A percentile compares a stretch with the other conserved stretches of the same genome.
phyloP scores from a whole-genome alignment of 345 rosid species.

The Aquilaria malaccensis region DNA sequence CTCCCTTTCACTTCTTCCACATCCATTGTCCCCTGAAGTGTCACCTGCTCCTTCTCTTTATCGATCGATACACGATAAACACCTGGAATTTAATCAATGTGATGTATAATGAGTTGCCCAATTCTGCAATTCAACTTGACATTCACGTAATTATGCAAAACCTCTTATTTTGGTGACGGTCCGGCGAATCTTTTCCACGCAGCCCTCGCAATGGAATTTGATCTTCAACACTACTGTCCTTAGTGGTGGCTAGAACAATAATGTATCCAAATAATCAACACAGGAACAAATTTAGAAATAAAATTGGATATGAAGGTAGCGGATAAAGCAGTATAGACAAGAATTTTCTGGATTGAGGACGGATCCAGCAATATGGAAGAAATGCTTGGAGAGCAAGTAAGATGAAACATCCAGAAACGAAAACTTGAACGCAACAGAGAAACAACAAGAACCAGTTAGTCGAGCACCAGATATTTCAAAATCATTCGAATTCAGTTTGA shows the following conservation, averaged over 20 bases:
- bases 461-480: background rate
- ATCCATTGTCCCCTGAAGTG: conserved; percentile 43
- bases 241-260: conserved; percentile 23
- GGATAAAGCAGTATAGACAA: background rate
- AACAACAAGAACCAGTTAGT: background rate
- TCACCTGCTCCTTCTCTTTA: conserved; percentile 32
- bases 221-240: conserved; percentile 36
- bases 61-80: conserved; percentile 24
- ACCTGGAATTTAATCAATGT: conserved; percentile 14
- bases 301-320: too few relatives aligned
- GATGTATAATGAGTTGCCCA: background rate
- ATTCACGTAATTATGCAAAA: background rate
- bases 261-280: background rate
- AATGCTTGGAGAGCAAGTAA: too few relatives aligned
- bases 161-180: conserved; percentile 26
- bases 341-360: background rate
- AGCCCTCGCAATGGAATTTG: conserved; percentile 37
- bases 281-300: too few relatives aligned
- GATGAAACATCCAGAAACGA: too few relatives aligned
- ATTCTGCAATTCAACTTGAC: background rate
- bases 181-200: conserved; percentile 29
- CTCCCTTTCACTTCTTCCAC: conserved; percentile 25
- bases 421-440: too few relatives aligned
- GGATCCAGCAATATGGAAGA: background rate
- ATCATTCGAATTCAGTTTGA: conserved; percentile 19